Evolutionary conservation across 2,329 filamentous ascomycete species (phyloP).

Genomic region (Calonectria ilicicola): DNA sequence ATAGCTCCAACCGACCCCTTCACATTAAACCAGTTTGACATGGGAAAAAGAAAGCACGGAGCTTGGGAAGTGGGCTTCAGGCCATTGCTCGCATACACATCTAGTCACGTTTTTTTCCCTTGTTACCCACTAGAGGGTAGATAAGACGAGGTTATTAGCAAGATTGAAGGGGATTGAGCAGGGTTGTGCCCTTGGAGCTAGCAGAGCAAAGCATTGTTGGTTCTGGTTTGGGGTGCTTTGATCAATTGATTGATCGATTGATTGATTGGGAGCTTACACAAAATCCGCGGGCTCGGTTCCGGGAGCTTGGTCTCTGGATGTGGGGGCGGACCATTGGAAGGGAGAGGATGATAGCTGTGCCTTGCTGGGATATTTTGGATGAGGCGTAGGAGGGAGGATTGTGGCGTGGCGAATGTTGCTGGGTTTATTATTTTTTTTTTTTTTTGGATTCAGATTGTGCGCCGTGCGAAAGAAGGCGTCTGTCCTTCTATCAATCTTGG

Average conservation of each 20-base stretch:
- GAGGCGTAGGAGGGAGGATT: constrained; percentile 24
- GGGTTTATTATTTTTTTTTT: background rate
- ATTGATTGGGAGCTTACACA: constrained; percentile 10
- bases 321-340: constrained; percentile 42
- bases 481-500: background rate
- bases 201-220: constrained; percentile 12
- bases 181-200: constrained; percentile 21
- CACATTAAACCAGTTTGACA: constrained; percentile 39
- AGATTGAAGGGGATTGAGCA: constrained; percentile 14
- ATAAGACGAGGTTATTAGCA: constrained; percentile 25
- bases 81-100: constrained; percentile 40
- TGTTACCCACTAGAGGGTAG: background rate
- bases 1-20: constrained; percentile 7
- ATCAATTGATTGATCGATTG: background rate
- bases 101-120: constrained; percentile 40
- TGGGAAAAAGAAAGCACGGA: constrained; percentile 3
- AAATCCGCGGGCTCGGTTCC: constrained; percentile 38
- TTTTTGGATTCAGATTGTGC: background rate
- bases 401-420: constrained; percentile 24
- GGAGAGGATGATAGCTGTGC: constrained; percentile 35
- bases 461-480: background rate
- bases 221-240: background rate
- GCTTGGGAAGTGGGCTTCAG: constrained; percentile 31
- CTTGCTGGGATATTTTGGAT: constrained; percentile 32
- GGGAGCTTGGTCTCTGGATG: constrained; percentile 39